Base-by-base conservation (phyloP, 2,329 filamentous ascomycete genomes). In the Didymella segeticola region DNA sequence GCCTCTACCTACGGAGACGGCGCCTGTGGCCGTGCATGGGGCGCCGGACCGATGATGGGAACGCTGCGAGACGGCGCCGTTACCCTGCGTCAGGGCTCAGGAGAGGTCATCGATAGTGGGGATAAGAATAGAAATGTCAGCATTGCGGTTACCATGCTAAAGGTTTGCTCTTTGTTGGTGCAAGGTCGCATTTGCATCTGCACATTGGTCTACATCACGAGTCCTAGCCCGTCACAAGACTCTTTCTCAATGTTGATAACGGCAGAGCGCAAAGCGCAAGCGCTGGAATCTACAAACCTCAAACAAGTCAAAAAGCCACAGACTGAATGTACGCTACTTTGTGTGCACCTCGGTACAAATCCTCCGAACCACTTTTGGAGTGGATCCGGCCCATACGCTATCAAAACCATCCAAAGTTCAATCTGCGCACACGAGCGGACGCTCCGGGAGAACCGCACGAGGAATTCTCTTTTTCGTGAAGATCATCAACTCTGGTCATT, bases 41-140 rank as follows among this genome's bases (percentile, higher is more conserved):
- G 51, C 34, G 41, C 37, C 34, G 46, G 33, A 48, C 34, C 41
- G 34, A 42, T 42, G 39, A 49, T 33, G 33, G 43, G 33, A 46
- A 41, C 39, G 14, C 34, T 49, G 22, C 39, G 34, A 41, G 50
- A 43, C 47, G 53, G 47, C 47, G 53, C 42, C 46, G 19, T 38
- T 34, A n/a, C 34, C 47, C 52, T 55, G 52, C 52, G 46, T 49
- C 29, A 42, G 38, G 45, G 22, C 41, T 49, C 29, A 42, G 38
- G 45, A 25, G 33, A 8, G 33, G 38, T n/a, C n/a, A n/a, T n/a
- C 51, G 45, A 45, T 41, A 20, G 43, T 17, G 19, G 14, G 17
- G 27, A 33, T 33, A 39, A 37, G 33, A 54, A 54, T 48, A 48
- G 39, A 34, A 17, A 1, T 29, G 45, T 41, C 5, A 45, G 39